phyloP scores from a whole-genome alignment of 2,329 filamentous ascomycete genomes.

The Xenosphaeropsis pyriputrescens region DNA sequence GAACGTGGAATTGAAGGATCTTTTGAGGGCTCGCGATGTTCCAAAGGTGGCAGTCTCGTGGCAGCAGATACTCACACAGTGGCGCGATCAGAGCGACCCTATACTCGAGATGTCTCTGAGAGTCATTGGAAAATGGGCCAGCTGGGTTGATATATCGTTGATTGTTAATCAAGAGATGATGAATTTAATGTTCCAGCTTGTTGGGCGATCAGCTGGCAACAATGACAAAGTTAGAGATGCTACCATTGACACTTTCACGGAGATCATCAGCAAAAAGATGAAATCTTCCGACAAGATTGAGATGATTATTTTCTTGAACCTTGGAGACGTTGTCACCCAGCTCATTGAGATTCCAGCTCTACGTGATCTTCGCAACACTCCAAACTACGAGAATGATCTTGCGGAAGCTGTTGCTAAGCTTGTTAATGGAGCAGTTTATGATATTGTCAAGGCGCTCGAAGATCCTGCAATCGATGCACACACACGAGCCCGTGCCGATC shows the following conservation, averaged over 20 bases:
- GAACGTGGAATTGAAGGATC: slow-evolving; percentile 81
- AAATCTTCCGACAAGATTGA: slow-evolving; percentile 83
- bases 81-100: slow-evolving; percentile 45
- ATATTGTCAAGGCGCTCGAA: slow-evolving; percentile 79
- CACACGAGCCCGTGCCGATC: slow-evolving; percentile 61
- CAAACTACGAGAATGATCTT: slow-evolving; percentile 87
- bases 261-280: slow-evolving; percentile 98
- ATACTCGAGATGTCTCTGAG: slow-evolving; percentile 81
- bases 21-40: slow-evolving; percentile 76
- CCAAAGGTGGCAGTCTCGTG: slow-evolving; percentile 78
- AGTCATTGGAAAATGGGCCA: slow-evolving; percentile 93
- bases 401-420: slow-evolving; percentile 92
- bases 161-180: slow-evolving; percentile 86
- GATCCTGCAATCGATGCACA: slow-evolving; percentile 43
- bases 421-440: slow-evolving; percentile 77
- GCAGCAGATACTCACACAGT: slow-evolving; percentile 78
- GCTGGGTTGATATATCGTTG: slow-evolving; percentile 94
- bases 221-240: slow-evolving; percentile 74
- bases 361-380: slow-evolving; percentile 62
- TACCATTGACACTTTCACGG: slow-evolving; percentile 86
- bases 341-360: slow-evolving; percentile 74
- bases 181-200: slow-evolving; percentile 69
- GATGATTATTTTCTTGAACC: slow-evolving; percentile 80
- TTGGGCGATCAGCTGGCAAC: slow-evolving; percentile 54
- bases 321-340: slow-evolving; percentile 72